A percentile compares a stretch with the other conserved stretches of the same genome.
phyloP scores from a whole-genome alignment of 371 early-diverging fungal species.

The Umbelopsis sp. region DNA sequence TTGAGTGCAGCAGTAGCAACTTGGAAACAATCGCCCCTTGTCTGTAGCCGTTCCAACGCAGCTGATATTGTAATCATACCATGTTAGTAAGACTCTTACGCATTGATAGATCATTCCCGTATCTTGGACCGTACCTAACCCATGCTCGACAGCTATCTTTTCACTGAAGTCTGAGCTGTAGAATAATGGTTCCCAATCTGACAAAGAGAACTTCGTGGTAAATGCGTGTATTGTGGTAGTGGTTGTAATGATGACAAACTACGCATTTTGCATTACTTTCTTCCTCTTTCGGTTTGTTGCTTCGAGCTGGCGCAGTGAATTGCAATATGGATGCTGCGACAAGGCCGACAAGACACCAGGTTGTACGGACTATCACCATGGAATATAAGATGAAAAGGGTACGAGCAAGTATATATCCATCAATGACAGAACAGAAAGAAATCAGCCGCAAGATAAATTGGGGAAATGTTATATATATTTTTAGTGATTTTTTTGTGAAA shows the following conservation, averaged over 20 bases:
- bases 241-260: background rate
- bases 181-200: background rate
- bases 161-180: background rate
- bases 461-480: background rate
- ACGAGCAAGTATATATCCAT: background rate
- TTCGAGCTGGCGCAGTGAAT: background rate
- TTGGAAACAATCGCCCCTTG: slow-evolving; percentile 5
- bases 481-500: background rate
- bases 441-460: background rate
- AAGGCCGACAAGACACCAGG: background rate
- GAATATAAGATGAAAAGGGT: background rate
- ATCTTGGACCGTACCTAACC: background rate
- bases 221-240: background rate
- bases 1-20: background rate
- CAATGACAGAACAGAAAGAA: background rate
- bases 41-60: background rate
- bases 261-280: background rate
- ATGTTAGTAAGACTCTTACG: background rate
- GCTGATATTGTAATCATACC: background rate
- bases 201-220: background rate
- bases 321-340: background rate
- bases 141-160: slow-evolving; percentile 3
- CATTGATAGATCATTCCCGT: background rate
- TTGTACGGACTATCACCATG: background rate
- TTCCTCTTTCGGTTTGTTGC: background rate